Base-by-base conservation (phyloP, 371 early-diverging fungal species). In the Amoeboaphelidium occidentale region DNA sequence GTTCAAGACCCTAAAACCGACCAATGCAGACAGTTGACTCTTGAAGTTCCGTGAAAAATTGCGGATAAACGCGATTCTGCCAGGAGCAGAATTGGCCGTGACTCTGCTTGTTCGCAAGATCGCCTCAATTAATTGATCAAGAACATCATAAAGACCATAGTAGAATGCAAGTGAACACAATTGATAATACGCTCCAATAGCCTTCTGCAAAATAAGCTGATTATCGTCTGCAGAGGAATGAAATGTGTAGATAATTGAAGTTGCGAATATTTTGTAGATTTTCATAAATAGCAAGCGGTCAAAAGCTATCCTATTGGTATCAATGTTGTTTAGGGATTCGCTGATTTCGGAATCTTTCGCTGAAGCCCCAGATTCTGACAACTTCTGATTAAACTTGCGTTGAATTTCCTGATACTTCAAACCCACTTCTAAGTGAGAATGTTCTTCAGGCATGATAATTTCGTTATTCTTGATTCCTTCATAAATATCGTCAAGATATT, bases 401-500 rank as follows among this genome's bases (percentile, higher is more conserved):
- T 32, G 10, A 32, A 10, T 32, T 17, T 10, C 39, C 39, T 10
- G 17, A 17, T 25, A 17, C 47, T 21, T 13, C 12, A 21, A 21
- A 41, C 48, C 23, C 6, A 48, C 46, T 6, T 47, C 23, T 43
- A 25, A 25, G 4, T 51, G n/a, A n/a, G n/a, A 84, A 51, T 85
- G 85, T 53, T 88, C 89, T 58, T 79, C 83, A 1, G 86, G 84
- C 68, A 86, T 75, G 2, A 87, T 69, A 52, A 85, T 83, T 60
- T 87, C 88, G 26, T 71, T 66, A 47, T 74, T 68, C 22, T 70
- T 67, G 51, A 88, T 85, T 1, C 76, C 25, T 3, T 42, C 46
- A 51, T 39, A 54, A 23, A 48, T 42, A 3, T n/a, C 45, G 12
- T 63, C 75, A 56, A 92, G 57, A 55, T 78, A 81, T n/a, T 71